Evolutionary conservation across 179 eudicot genomes (phyloP).

Genomic region (Nepenthes alata): DNA sequence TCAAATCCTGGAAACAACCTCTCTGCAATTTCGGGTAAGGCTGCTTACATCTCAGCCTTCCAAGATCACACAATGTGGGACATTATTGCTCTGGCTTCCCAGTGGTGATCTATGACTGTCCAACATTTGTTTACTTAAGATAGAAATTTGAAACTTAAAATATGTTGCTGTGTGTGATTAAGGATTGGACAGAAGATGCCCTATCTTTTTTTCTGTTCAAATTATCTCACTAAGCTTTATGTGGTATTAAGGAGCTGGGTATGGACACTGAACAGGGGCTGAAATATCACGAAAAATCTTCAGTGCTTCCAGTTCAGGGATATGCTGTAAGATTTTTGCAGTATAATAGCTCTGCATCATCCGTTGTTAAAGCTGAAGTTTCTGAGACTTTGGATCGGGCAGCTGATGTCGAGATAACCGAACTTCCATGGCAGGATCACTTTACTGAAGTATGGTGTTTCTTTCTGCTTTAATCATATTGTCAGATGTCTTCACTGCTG

Average conservation of each 20-base stretch:
- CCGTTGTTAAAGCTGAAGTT: conserved; percentile 26
- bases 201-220: background rate
- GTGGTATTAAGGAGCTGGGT: conserved; percentile 20
- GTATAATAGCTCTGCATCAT: conserved; percentile 22
- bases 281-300: conserved; percentile 21
- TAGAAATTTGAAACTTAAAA: background rate
- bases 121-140: background rate
- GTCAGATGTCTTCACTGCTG: background rate
- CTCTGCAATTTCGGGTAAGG: too few relatives aligned
- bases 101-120: background rate
- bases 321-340: conserved; percentile 71
- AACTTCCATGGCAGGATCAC: conserved; percentile 48
- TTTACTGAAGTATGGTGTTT: conserved; percentile 49
- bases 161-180: background rate
- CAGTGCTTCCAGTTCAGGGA: conserved; percentile 33
- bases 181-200: background rate
- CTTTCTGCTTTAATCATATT: too few relatives aligned
- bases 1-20: too few relatives aligned
- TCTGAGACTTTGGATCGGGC: conserved; percentile 31
- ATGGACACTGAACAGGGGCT: conserved; percentile 25
- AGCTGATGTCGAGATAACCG: conserved; percentile 27
- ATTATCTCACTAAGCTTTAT: background rate
- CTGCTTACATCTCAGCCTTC: too few relatives aligned
- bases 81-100: background rate
- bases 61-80: too few relatives aligned